Percentiles rank a stretch among this genome's conserved stretches.
These are phyloP conservation scores for Rhododendron molle DNA, from an alignment of 148 eudicot species.

Conservation along the genomic window DNA sequence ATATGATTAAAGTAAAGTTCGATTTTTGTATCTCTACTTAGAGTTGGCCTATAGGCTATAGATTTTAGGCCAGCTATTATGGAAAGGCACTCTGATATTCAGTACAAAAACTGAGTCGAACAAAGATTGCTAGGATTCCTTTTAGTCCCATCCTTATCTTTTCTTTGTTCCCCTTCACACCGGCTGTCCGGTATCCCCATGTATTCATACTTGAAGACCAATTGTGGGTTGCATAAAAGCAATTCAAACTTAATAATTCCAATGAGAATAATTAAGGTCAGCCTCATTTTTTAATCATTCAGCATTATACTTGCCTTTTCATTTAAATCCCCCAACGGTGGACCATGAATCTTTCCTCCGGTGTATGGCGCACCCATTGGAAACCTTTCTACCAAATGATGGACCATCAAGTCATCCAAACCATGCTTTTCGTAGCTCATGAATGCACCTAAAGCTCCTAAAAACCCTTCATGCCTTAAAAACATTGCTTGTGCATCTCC, in stretches of 20 bases:
- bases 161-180: background rate
- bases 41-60: background rate
- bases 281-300: background rate
- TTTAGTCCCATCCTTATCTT: background rate
- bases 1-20: background rate
- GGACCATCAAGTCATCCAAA: conserved; percentile 90
- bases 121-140: background rate
- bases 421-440: conserved; percentile 98
- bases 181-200: background rate
- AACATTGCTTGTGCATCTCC: conserved; percentile 97
- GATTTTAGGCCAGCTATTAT: background rate
- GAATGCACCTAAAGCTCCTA: conserved; percentile 99
- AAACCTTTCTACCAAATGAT: conserved; percentile 94
- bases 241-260: background rate
- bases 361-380: conserved; percentile 98
- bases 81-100: background rate
- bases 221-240: background rate
- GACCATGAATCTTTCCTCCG: conserved; percentile 92
- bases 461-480: conserved; percentile 93
- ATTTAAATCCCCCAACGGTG: conserved; percentile 85
- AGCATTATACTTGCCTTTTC: conserved; percentile 57
- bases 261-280: background rate
- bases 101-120: background rate
- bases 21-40: background rate
- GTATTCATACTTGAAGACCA: background rate